A percentile compares a stretch with the other conserved stretches of the same genome.
These are phyloP conservation scores for Zalerion maritima DNA, from an alignment of 495 filamentous ascomycete genomes.

Conservation along the genomic window DNA sequence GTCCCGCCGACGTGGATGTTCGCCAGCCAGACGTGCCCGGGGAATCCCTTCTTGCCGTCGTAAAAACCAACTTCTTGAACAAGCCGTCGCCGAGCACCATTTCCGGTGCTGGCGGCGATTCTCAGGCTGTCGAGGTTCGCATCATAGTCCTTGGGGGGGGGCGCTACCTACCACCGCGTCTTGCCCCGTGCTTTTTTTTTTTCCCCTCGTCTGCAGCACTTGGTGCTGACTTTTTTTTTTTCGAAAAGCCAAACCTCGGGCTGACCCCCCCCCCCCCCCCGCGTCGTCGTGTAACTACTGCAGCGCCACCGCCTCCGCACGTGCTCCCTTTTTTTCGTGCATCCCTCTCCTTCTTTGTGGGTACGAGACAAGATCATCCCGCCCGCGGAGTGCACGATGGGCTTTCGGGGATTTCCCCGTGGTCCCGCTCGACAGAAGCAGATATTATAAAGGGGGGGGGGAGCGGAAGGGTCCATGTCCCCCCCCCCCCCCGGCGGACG, in stretches of 20 bases:
- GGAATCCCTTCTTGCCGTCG: slow-evolving; percentile 63
- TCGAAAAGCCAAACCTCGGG: too few relatives aligned
- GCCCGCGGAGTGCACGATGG: slow-evolving; percentile 57
- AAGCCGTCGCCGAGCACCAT: slow-evolving; percentile 63
- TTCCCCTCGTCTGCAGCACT: too few relatives aligned
- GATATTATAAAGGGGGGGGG: slow-evolving; percentile 41
- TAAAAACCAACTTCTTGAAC: slow-evolving; percentile 80
- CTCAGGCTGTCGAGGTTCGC: slow-evolving; percentile 44
- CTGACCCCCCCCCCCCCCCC: too few relatives aligned
- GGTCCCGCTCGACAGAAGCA: slow-evolving; percentile 52
- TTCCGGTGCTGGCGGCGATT: slow-evolving; percentile 51
- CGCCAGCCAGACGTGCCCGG: slow-evolving; percentile 41
- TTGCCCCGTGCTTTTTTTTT: too few relatives aligned
- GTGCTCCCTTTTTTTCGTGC: too few relatives aligned
- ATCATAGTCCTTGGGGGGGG: too few relatives aligned
- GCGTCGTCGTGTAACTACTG: slow-evolving; percentile 55
- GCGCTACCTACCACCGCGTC: too few relatives aligned
- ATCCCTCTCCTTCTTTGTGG: too few relatives aligned
- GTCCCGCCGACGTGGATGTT: slow-evolving; percentile 67
- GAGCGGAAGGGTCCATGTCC: slow-evolving; percentile 15
- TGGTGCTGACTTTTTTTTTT: too few relatives aligned
- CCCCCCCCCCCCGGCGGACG: too few relatives aligned
- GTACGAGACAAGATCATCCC: slow-evolving; percentile 45
- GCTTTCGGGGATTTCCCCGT: slow-evolving; percentile 64
- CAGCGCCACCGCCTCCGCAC: slow-evolving; percentile 30